phyloP scores from a whole-genome alignment of 1,284 basidiomycete genomes.

The Afroboletus lepidellus region DNA sequence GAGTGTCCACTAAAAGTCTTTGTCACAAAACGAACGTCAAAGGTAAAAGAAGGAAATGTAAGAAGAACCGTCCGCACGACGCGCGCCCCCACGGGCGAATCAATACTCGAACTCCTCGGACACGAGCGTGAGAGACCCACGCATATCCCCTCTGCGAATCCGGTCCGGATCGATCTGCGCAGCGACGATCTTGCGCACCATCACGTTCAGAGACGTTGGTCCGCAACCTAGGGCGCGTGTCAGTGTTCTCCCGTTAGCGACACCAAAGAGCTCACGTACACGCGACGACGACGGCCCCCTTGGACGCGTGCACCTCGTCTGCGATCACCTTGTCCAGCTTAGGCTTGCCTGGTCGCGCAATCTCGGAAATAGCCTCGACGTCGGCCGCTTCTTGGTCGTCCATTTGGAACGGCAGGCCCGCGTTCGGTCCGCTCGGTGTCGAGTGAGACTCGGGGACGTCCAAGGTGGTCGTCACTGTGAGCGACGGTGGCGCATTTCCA shows the following conservation, averaged over 20 bases:
- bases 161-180: conserved; percentile 58
- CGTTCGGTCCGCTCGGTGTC: background rate
- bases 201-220: conserved; percentile 67
- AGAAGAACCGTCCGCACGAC: background rate
- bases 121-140: conserved; percentile 60
- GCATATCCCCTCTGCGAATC: conserved; percentile 58
- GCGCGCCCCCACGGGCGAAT: background rate
- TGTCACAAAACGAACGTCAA: conserved; percentile 16
- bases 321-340: conserved; percentile 63
- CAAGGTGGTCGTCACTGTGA: conserved; percentile 6
- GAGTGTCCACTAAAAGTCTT: background rate
- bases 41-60: background rate
- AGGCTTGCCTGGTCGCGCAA: conserved; percentile 74
- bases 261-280: conserved; percentile 46
- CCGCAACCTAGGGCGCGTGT: conserved; percentile 57
- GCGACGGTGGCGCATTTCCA: conserved; percentile 31
- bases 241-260: background rate
- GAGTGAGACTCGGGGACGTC: background rate
- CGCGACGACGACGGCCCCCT: conserved; percentile 64
- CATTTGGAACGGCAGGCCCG: conserved; percentile 46
- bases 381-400: conserved; percentile 69
- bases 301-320: conserved; percentile 60
- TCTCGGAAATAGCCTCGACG: conserved; percentile 64
- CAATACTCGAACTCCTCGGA: conserved; percentile 70
- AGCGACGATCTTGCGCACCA: conserved; percentile 69